Evolutionary conservation across 164 flowering plant genomes (phyloP), one percentile per base, ranked within the genome.

Genomic region (Tetracentron sinense): DNA sequence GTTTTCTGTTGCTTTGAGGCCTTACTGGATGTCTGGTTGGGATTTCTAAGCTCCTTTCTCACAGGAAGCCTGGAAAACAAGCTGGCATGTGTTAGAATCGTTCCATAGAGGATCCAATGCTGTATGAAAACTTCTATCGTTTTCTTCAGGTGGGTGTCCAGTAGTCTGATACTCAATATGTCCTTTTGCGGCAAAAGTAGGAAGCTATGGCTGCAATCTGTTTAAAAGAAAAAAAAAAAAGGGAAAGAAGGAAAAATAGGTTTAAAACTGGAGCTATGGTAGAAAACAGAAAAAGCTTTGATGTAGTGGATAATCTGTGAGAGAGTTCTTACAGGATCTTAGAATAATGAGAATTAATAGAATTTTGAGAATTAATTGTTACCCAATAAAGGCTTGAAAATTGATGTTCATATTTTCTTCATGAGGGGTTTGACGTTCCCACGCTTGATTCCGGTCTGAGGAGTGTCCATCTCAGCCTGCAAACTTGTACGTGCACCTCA

Each of bases 121-220:
- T 47, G 87, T 62, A 56, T 85, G 86, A n/a, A 47, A 80, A 72
- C 69, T 81, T 88, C 71, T 81, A 91, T 78, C 80, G 87, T 89
- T 81, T 91, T 91, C 84, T 91, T 91, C 63, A 91, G 67, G 56
- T 91, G 96, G 46, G 97, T 91, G 79, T 91, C 97, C 97, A 91
- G 64, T 91, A 91, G 74, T 91, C 89, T 91, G 62, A 89, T 89
- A 58, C n/a, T 89, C 97, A 64, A 89, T 91, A 16, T 91, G 96
- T 58, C 96, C 89, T 72, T 84, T 42, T 91, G 93, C 51, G 96
- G 97, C n/a, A n/a, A 25, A 91, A 86, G 71, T 91, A 91, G 0
- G 97, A 87, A 68, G 97, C 97, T 78, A 91, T 91, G 26, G 97
- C 88, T 61, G 97, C 96, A 96, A 91, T 80, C 97, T 91, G 75